Base-by-base conservation (phyloP, 805 yeast genomes). In the Candida coquimbonensis region DNA sequence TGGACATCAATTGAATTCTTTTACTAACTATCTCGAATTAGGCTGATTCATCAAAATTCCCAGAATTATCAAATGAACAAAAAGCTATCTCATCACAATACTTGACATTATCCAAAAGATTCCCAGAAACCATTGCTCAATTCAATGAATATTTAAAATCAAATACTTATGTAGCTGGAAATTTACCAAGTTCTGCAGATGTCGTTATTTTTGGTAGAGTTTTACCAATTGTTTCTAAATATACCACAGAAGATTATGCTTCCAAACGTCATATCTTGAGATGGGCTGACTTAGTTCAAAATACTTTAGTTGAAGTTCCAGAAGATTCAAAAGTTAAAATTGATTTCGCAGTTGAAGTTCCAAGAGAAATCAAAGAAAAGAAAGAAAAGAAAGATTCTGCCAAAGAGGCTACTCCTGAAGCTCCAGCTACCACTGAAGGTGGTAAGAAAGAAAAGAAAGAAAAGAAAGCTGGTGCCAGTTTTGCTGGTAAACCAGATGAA, bases 261-360 rank as follows among this genome's bases (percentile, higher is more conserved):
- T 66, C 73, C 40, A 71, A 72, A 64, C 85, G 97, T 75, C 97
- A 91, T 66, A 73, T 91, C 48, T 68, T 88, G 50, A 84, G 99
- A 75, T 93, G 98, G 98, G 78, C 80, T 24, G 97, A 90, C 58
- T 77, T 87, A 55, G 68, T 93, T 49, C 98, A 93, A 70, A 78
- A 81, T 59, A 69, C 81, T 32, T 64, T 79, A 52, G 72, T 75
- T 41, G 73, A 73, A 14, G 77, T 82, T 32, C 73, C 78, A 43
- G 74, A 67, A 48, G 73, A 64, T n/a, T 75, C 77, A 42, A 72
- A 78, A 56, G 61, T 86, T 51, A 61, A 53, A 39, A 64, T 90
- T 40, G 80, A 87, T 60, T 68, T 69, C 53, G 77, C 80, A 54
- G 69, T 80, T 38, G 81, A 73, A 51, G 69, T 87, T 42, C 87